Evolutionary conservation across 1,284 basidiomycete species (phyloP).

Genomic region (Fistulina hepatica): DNA sequence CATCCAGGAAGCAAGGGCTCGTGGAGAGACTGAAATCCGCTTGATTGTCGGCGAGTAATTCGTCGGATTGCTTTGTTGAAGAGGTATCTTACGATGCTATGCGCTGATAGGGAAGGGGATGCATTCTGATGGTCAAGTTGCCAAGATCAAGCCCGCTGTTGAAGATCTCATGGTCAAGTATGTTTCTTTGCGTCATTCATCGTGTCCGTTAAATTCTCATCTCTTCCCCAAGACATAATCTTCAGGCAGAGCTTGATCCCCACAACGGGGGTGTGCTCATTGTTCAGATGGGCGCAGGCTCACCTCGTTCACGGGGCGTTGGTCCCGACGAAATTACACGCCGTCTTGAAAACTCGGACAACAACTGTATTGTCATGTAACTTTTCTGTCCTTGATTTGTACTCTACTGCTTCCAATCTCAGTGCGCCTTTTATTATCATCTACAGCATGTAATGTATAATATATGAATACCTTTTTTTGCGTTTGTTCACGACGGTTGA

Average conservation of each 20-base stretch:
- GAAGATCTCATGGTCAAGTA: constrained; percentile 79
- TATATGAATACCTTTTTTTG: too few relatives aligned
- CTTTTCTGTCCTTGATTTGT: too few relatives aligned
- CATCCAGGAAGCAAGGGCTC: constrained; percentile 54
- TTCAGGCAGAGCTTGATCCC: constrained; percentile 72
- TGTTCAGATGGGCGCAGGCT: constrained; percentile 51
- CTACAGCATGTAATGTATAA: too few relatives aligned
- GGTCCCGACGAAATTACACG: constrained; percentile 50
- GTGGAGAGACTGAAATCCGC: constrained; percentile 61
- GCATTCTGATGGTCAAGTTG: constrained; percentile 71
- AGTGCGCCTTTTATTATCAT: too few relatives aligned
- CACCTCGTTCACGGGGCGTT: constrained; percentile 36
- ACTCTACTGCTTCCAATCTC: too few relatives aligned
- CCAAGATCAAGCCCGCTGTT: constrained; percentile 91
- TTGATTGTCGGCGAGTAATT: constrained; percentile 72
- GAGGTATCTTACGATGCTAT: constrained; percentile 12
- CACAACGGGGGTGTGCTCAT: constrained; percentile 80
- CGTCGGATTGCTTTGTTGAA: neutral
- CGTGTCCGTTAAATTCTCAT: neutral
- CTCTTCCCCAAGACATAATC: constrained; percentile 11
- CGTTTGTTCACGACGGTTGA: too few relatives aligned
- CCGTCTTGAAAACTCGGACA: constrained; percentile 41
- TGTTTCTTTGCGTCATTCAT: neutral
- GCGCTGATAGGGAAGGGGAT: constrained; percentile 68
- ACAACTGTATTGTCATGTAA: constrained; percentile 67